Conservation (phyloP, 345 rosid species). For the Dipteronia dyeriana region DNA sequence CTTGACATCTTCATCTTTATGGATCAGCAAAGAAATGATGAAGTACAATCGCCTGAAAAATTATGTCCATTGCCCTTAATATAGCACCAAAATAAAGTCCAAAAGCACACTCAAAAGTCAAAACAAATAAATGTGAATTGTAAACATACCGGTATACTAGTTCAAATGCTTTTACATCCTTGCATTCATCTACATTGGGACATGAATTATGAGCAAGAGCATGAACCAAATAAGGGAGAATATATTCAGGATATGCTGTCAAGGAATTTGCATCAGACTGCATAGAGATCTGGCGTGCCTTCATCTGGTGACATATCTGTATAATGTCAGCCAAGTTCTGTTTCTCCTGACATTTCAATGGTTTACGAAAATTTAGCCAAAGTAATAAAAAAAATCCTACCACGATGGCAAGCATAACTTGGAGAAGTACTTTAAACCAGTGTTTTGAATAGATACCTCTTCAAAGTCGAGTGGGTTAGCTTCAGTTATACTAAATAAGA, state of each 20-base stretch:
- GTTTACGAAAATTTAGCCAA: conserved; percentile 9
- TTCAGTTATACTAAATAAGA: conserved; percentile 54
- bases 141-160: conserved; percentile 61
- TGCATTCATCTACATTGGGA: conserved; percentile 75
- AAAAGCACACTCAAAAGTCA: conserved; percentile 14
- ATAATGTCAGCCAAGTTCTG: conserved; percentile 79
- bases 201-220: conserved; percentile 84
- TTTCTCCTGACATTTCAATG: conserved; percentile 68
- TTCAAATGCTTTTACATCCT: conserved; percentile 84
- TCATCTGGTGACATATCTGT: conserved; percentile 79
- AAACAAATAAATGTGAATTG: conserved; percentile 9
- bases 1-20: conserved; percentile 81
- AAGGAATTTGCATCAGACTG: conserved; percentile 65
- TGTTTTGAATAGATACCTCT: conserved; percentile 56
- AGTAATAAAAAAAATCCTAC: neutral
- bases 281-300: conserved; percentile 62
- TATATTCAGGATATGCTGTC: conserved; percentile 59
- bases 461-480: conserved; percentile 53
- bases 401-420: conserved; percentile 6
- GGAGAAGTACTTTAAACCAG: conserved; percentile 24
- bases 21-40: conserved; percentile 63
- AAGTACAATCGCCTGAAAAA: conserved; percentile 73
- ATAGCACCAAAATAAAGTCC: neutral
- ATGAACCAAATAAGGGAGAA: conserved; percentile 76
- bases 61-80: conserved; percentile 5